A percentile compares a stretch with the other conserved stretches of the same genome.
These are phyloP conservation scores for Plectosphaerella sp. DNA, from an alignment of 2,329 filamentous ascomycete genomes.

Conservation along the genomic window DNA sequence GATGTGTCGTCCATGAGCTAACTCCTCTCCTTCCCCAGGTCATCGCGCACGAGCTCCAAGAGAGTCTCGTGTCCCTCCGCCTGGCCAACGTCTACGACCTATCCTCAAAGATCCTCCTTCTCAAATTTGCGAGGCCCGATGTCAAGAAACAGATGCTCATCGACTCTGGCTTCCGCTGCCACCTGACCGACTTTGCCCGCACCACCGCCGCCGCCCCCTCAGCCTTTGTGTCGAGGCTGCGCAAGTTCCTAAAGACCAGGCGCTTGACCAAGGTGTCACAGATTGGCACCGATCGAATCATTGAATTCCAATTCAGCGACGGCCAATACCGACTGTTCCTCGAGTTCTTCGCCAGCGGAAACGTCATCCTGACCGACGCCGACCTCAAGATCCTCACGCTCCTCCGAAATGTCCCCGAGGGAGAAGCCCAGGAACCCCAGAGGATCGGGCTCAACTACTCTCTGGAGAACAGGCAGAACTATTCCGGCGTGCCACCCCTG, in stretches of 20 bases:
- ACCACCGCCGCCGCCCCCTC: conserved; percentile 82
- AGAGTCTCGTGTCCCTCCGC: conserved; percentile 70
- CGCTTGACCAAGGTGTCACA: conserved; percentile 77
- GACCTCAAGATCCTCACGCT: conserved; percentile 79
- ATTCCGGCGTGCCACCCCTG: conserved; percentile 66
- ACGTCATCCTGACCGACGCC: conserved; percentile 85
- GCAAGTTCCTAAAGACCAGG: conserved; percentile 84
- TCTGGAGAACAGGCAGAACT: conserved; percentile 80
- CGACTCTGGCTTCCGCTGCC: conserved; percentile 93
- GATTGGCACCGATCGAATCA: conserved; percentile 87
- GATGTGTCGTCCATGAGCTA: conserved; percentile 3
- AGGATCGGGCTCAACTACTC: conserved; percentile 74
- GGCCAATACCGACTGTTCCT: conserved; percentile 83
- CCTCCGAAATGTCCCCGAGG: conserved; percentile 73
- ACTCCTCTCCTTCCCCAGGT: conserved; percentile 49
- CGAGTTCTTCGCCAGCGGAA: conserved; percentile 95
- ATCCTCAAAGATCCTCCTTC: conserved; percentile 87
- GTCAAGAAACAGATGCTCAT: conserved; percentile 86
- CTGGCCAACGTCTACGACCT: conserved; percentile 95
- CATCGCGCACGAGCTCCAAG: conserved; percentile 87
- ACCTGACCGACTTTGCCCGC: conserved; percentile 86
- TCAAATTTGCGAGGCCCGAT: conserved; percentile 91
- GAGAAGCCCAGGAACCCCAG: conserved; percentile 79
- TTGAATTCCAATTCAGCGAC: conserved; percentile 90
- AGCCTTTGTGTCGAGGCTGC: conserved; percentile 75